Evolutionary conservation across 805 yeast species (phyloP).

Genomic region (Yueomyces sp.): DNA sequence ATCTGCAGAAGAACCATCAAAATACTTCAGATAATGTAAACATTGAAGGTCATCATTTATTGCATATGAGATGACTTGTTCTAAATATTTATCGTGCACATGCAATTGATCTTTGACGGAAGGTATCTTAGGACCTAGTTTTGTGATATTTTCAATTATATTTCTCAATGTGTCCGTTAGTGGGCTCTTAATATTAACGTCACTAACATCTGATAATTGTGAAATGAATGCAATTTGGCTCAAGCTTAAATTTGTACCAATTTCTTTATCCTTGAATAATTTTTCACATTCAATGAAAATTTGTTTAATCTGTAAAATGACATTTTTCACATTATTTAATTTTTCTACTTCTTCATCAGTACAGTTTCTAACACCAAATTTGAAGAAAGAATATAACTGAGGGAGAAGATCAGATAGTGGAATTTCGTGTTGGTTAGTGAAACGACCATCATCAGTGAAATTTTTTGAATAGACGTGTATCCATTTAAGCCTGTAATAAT

Average conservation of each 20-base stretch:
- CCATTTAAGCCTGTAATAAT: constrained; percentile 11
- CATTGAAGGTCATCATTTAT: constrained; percentile 2
- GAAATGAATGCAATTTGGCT: not conserved
- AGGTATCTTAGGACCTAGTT: not conserved
- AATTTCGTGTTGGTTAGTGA: constrained; percentile 2
- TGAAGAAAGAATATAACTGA: constrained; percentile 7
- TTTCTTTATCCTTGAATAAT: constrained; percentile 5
- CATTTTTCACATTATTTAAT: constrained; percentile 8
- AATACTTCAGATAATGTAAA: constrained; percentile 5
- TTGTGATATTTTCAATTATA: not conserved
- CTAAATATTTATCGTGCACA: constrained; percentile 6
- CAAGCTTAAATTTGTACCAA: not conserved
- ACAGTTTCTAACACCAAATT: constrained; percentile 12
- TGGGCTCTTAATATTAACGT: not conserved
- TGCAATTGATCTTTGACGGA: constrained; percentile 3
- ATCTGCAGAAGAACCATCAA: constrained; percentile 21
- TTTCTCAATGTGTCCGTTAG: not conserved
- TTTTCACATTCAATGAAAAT: constrained; percentile 4
- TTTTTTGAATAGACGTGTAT: constrained; percentile 8
- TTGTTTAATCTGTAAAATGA: constrained; percentile 9
- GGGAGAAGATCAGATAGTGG: not conserved
- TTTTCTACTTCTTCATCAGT: constrained; percentile 9
- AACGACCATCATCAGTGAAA: constrained; percentile 3
- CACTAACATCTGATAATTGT: not conserved
- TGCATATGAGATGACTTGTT: constrained; percentile 1